A percentile compares a stretch with the other conserved stretches of the same genome.
Conservation (phyloP, 2,329 filamentous ascomycete genomes). For the Talaromyces sp. region DNA sequence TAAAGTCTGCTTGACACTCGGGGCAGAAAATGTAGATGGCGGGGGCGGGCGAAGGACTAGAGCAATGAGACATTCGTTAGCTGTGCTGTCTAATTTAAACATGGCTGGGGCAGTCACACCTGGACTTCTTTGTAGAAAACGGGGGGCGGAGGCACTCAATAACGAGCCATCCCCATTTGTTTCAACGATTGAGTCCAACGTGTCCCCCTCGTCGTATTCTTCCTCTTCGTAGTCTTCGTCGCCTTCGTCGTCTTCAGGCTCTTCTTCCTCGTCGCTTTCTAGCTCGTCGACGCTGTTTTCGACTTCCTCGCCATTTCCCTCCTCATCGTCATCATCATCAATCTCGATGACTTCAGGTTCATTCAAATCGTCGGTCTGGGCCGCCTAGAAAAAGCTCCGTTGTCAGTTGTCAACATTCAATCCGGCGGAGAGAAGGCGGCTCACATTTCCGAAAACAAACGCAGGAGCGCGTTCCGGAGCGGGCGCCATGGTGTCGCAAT, state of each 20-base stretch:
- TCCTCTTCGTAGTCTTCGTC: constrained; percentile 20
- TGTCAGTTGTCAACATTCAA: constrained; percentile 7
- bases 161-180: constrained; percentile 22
- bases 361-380: constrained; percentile 16
- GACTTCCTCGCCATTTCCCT: constrained; percentile 19
- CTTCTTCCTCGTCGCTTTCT: constrained; percentile 18
- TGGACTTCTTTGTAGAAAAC: constrained; percentile 7
- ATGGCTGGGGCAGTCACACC: not conserved
- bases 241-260: constrained; percentile 19
- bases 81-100: not conserved
- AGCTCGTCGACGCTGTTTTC: constrained; percentile 23
- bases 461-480: constrained; percentile 23
- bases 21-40: constrained; percentile 35
- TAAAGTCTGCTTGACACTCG: constrained; percentile 47
- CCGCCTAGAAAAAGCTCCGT: constrained; percentile 12
- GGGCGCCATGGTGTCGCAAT: constrained; percentile 30
- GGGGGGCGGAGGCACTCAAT: constrained; percentile 7
- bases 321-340: constrained; percentile 31
- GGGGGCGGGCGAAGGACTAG: constrained; percentile 15
- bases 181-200: constrained; percentile 21
- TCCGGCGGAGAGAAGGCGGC: constrained; percentile 12
- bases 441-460: constrained; percentile 22
- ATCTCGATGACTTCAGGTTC: constrained; percentile 35
- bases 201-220: constrained; percentile 19
- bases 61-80: not conserved